phyloP scores from a whole-genome alignment of 1,139 yeast genomes.

The Suhomyces atakaporum region DNA sequence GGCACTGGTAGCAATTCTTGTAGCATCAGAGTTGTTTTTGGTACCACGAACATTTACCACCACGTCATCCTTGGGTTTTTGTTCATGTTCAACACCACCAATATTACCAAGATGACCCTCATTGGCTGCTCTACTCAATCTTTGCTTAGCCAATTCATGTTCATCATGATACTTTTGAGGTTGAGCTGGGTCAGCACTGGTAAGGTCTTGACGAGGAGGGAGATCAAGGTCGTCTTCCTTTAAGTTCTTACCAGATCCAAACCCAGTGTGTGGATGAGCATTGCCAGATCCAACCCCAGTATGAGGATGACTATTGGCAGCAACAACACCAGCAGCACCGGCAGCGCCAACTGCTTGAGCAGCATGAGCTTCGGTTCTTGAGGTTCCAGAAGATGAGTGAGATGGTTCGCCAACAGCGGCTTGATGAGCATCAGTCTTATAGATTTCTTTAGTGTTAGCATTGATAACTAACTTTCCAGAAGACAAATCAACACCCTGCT shows the following conservation, averaged over 20 bases:
- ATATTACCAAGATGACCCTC: constrained; percentile 21
- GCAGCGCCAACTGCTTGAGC: constrained; percentile 6
- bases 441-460: constrained; percentile 36
- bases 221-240: constrained; percentile 7
- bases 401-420: too few relatives aligned
- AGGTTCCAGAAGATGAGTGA: too few relatives aligned
- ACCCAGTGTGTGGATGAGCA: constrained; percentile 1
- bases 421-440: constrained; percentile 21
- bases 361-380: neutral
- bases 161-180: constrained; percentile 15
- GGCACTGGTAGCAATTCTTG: constrained; percentile 32
- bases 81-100: neutral
- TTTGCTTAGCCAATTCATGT: constrained; percentile 19
- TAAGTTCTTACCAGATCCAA: constrained; percentile 10
- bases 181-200: constrained; percentile 12
- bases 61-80: constrained; percentile 17
- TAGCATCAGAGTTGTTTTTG: constrained; percentile 29
- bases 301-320: constrained; percentile 1
- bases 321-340: constrained; percentile 10
- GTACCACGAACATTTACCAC: constrained; percentile 35
- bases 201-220: constrained; percentile 9
- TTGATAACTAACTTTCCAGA: constrained; percentile 40
- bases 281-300: constrained; percentile 5
- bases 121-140: constrained; percentile 18
- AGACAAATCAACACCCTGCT: constrained; percentile 38